Evolutionary conservation across 352 stramenopile genomes (phyloP), one percentile per base, ranked within the genome.

Genomic region (Phytophthora crassamura): DNA sequence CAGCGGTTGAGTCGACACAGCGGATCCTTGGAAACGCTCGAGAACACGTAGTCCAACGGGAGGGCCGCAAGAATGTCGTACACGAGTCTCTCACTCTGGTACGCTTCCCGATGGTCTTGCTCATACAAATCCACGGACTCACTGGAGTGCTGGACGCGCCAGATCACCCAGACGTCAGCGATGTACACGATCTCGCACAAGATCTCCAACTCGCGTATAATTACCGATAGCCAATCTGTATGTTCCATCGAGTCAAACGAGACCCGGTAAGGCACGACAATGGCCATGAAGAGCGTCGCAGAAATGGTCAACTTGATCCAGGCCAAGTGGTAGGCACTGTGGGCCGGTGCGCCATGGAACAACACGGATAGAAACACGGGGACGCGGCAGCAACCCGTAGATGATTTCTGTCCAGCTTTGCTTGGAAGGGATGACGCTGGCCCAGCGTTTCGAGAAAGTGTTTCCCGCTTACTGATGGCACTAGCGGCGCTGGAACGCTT

Each of bases 71-170:
- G 18, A 11, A 86, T 20, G 58, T 89, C 77, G 59, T 58, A 86
- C 1, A 59, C 8, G 0, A 89, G 46, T 7, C 77, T 41, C 30
- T 89, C 77, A 33, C 69, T 85, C 18, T 70, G 71, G 70, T 89
- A 89, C 0, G 66, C 35, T 34, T 70, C 56, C 0, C 56, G 66
- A 48, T 85, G 70, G 30, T 80, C 61, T 61, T 84, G 67, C 18
- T 89, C 80, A 28, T 89, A 89, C 30, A 89, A 20, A 34, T 89
- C 80, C 46, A 89, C 74, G 0, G 79, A 88, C 18, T 84, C 64
- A 8, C 42, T 43, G 6, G 72, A 74, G 0, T 48, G 62, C 28
- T 72, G 62, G 5, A 88, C 32, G 11, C 64, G 59, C 80, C 77
- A 89, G 32, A 76, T 89, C 38, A 86, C 69, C 75, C 77, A 86